These are phyloP conservation scores for Paradendryphiella salina DNA, from an alignment of 2,329 filamentous ascomycete species.

Conservation along the genomic window DNA sequence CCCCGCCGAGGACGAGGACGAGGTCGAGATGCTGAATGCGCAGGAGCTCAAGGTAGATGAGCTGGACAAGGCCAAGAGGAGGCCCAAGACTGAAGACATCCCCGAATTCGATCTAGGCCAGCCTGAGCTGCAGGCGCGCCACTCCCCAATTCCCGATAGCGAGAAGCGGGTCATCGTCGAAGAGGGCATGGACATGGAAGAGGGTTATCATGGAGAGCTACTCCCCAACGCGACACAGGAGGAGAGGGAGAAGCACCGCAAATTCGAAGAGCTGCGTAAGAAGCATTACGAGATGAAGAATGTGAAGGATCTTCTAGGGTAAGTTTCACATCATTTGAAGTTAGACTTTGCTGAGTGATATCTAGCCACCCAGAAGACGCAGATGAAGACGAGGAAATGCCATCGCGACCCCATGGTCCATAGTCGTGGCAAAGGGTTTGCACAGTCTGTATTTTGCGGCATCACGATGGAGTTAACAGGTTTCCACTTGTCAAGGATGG, in stretches of 20 bases:
- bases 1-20: conserved; percentile 81
- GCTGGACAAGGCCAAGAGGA: conserved; percentile 61
- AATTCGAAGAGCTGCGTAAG: conserved; percentile 90
- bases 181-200: conserved; percentile 44
- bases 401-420: conserved; percentile 8
- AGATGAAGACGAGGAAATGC: conserved; percentile 14
- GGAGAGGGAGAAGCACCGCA: conserved; percentile 85
- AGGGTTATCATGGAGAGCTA: conserved; percentile 61
- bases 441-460: conserved; percentile 15
- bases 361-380: conserved; percentile 9
- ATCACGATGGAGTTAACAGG: conserved; percentile 18
- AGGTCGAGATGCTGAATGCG: conserved; percentile 67
- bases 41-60: conserved; percentile 71
- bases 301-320: conserved; percentile 85
- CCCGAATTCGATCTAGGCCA: conserved; percentile 90
- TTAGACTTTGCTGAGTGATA: not conserved
- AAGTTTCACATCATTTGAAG: conserved; percentile 15
- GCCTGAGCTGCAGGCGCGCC: conserved; percentile 64
- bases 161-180: conserved; percentile 85
- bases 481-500: conserved; percentile 1
- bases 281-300: conserved; percentile 99
- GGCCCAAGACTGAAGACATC: conserved; percentile 70
- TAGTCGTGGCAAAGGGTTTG: conserved; percentile 1
- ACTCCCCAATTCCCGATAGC: conserved; percentile 49
- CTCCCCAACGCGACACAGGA: conserved; percentile 62